Evolutionary conservation across 176 grass and related monocot species (phyloP).

Genomic region (Calamus simplicifolius): DNA sequence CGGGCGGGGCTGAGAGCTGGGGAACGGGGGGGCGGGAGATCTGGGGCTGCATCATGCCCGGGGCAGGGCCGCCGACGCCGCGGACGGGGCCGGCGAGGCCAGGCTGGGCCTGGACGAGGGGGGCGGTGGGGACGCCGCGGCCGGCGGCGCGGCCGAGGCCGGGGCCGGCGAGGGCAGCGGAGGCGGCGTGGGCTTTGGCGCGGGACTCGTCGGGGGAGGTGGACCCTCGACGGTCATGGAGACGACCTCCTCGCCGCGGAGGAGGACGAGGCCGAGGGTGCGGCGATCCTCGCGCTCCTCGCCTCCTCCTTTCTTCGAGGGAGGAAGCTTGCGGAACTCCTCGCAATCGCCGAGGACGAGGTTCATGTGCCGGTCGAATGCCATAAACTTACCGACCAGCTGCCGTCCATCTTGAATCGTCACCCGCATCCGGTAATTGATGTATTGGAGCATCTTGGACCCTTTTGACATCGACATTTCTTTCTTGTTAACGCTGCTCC

Average conservation of each 20-base stretch:
- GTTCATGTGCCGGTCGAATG: conserved; percentile 99
- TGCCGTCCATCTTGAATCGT: conserved; percentile 97
- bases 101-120: conserved; percentile 70
- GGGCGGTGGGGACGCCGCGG: conserved; percentile 59
- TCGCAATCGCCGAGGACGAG: conserved; percentile 96
- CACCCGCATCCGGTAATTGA: conserved; percentile 98
- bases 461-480: conserved; percentile 94
- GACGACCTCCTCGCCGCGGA: conserved; percentile 92
- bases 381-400: conserved; percentile 98
- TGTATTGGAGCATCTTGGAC: conserved; percentile 95
- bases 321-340: conserved; percentile 95
- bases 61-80: conserved; percentile 70
- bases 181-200: conserved; percentile 51
- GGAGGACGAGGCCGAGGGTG: conserved; percentile 91
- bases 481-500: no score
- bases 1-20: conserved; percentile 58
- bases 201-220: conserved; percentile 89
- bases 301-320: conserved; percentile 49
- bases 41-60: conserved; percentile 96
- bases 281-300: conserved; percentile 79
- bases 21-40: conserved; percentile 75
- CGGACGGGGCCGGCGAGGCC: conserved; percentile 75
- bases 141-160: conserved; percentile 73
- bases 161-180: conserved; percentile 39
- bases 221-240: conserved; percentile 97